Percentiles rank a stretch among this genome's conserved stretches.
phyloP scores from a whole-genome alignment of 805 yeast genomes.

The Brettanomyces anomalus region DNA sequence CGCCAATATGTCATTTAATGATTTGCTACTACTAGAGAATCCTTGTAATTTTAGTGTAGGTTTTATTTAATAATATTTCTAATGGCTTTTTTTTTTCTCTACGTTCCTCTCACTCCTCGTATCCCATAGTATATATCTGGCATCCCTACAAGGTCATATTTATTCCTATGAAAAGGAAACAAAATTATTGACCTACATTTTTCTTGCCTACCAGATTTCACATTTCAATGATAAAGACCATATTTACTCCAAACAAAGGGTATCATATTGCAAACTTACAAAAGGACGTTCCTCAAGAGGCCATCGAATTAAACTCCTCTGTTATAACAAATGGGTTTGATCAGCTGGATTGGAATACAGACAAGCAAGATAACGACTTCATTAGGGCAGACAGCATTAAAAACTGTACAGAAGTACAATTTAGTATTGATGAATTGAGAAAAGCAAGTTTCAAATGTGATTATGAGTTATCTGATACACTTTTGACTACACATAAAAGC shows the following conservation, averaged over 20 bases:
- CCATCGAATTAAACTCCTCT: constrained; percentile 1
- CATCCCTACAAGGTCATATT: no score
- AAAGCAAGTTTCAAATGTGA: neutral
- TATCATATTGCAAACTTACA: constrained; percentile 9
- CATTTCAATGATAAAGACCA: neutral
- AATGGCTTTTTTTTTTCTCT: no score
- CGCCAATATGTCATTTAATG: no score
- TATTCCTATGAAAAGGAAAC: no score
- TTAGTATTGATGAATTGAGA: neutral
- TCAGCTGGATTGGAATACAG: constrained; percentile 27
- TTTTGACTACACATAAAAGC: neutral
- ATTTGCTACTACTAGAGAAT: no score
- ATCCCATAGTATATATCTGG: no score
- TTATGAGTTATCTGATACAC: neutral
- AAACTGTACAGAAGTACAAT: neutral
- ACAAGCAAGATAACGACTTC: neutral
- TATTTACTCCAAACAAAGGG: constrained; percentile 17
- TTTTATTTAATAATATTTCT: no score
- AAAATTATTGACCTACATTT: no score
- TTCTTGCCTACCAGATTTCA: no score
- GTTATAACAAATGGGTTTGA: constrained; percentile 35
- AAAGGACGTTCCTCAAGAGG: constrained; percentile 9
- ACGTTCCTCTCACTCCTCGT: no score
- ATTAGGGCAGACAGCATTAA: neutral
- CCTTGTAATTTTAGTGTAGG: no score